phyloP scores from a whole-genome alignment of 345 rosid species.

The Punica granatum region DNA sequence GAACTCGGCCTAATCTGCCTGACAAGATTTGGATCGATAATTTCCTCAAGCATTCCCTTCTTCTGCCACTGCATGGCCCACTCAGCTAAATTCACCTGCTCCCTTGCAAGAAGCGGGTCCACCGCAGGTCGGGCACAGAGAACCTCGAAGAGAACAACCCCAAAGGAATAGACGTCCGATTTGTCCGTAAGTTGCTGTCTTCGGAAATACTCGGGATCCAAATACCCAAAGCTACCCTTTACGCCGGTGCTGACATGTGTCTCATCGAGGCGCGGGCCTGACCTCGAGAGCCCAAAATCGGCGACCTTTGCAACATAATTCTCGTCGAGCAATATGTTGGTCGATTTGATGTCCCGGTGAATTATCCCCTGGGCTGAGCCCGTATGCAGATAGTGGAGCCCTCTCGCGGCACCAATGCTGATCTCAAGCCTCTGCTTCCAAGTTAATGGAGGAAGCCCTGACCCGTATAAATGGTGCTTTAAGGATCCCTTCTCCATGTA shows the following conservation, averaged over 20 bases:
- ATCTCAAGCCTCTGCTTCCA: conserved; percentile 95
- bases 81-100: conserved; percentile 91
- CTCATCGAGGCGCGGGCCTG: conserved; percentile 87
- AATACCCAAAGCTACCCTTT: conserved; percentile 95
- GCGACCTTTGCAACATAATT: conserved; percentile 74
- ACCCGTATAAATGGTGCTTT: conserved; percentile 74
- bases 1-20: conserved; percentile 59
- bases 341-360: conserved; percentile 93
- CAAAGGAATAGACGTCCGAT: conserved; percentile 92
- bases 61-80: conserved; percentile 98
- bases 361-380: conserved; percentile 94
- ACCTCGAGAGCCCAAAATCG: conserved; percentile 92
- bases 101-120: conserved; percentile 85
- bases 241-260: conserved; percentile 96
- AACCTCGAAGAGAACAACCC: conserved; percentile 86
- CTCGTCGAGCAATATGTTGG: conserved; percentile 76
- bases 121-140: conserved; percentile 95
- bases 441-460: conserved; percentile 46
- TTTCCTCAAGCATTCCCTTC: conserved; percentile 66
- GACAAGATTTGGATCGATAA: conserved; percentile 61
- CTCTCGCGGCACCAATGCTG: conserved; percentile 91
- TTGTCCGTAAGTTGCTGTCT: conserved; percentile 94
- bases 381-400: conserved; percentile 90
- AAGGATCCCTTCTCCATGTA: conserved; percentile 93
- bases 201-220: conserved; percentile 91